Base-by-base conservation (phyloP, 768 basidiomycete species). In the Lentinula lateritia region DNA sequence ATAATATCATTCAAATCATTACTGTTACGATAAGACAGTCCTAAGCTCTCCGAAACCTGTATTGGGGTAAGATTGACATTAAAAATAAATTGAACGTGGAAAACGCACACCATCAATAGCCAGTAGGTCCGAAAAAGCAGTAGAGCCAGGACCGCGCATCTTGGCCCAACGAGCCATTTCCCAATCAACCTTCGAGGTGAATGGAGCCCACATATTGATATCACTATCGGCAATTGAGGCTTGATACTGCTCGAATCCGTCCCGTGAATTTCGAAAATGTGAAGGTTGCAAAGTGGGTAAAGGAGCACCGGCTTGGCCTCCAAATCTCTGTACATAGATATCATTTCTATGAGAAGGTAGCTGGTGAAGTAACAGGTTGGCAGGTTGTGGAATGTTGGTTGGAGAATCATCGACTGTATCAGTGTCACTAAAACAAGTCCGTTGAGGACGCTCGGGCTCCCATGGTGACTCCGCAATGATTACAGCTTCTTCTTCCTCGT, bases 21-120 rank as follows among this genome's bases (percentile, higher is more conserved):
- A 1, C 70, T 58, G 52, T 67, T 75, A 41, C 64, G 67, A 65
- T 67, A 78, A 1, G 76, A 77, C 0, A 78, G 66, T 0, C 66
- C 69, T 6, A 78, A 68, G 0, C 39, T 32, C 18, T 71, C 66
- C 2, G 13, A 16, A n/a, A 72, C 66, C 70, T 72, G 50, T 8
- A n/a, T n/a, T 35, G 6, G 3, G 28, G 28, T 12, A 2, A 5
- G 48, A 45, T 6, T n/a, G 15, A 4, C 5, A 16, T 28, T n/a
- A 36, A n/a, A 34, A 28, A 10, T 7, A 52, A 50, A n/a, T 71
- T 66, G 16, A 12, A 6, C 9, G 78, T 76, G 39, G n/a, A 39
- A 52, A n/a, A 34, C 71, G 18, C 64, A 74, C 73, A 1, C 67
- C 73, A 6, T 65, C 59, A 61, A 76, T 74, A 56, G n/a, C n/a